Conservation (phyloP, 192 early-diverging fungal species). For the Thamnidium elegans region DNA sequence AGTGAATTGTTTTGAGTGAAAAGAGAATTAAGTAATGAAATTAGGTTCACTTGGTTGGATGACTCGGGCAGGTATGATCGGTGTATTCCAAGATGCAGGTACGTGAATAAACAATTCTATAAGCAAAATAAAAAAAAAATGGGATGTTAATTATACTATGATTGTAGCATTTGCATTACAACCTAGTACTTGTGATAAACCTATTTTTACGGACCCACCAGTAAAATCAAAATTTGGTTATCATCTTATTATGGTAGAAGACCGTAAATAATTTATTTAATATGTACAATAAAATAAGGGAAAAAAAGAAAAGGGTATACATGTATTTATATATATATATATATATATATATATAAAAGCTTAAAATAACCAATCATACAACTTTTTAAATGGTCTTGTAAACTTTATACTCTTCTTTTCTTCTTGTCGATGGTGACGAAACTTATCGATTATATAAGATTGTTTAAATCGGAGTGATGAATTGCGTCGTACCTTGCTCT, state of each 20-base stretch:
- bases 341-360: too few relatives aligned
- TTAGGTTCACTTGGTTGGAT: constrained; percentile 69
- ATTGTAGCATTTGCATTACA: constrained; percentile 75
- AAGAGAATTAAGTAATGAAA: not conserved
- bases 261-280: too few relatives aligned
- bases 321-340: too few relatives aligned
- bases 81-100: constrained; percentile 71
- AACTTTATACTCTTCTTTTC: not conserved
- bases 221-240: constrained; percentile 68
- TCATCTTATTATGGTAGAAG: constrained; percentile 84
- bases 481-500: constrained; percentile 8
- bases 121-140: not conserved
- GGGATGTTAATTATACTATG: too few relatives aligned
- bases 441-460: not conserved
- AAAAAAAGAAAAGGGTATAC: too few relatives aligned
- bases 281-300: too few relatives aligned
- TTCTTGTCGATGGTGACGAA: not conserved
- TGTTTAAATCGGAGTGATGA: constrained; percentile 17
- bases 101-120: constrained; percentile 4
- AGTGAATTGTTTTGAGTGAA: not conserved
- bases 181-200: constrained; percentile 62
- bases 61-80: constrained; percentile 71
- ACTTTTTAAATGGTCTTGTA: constrained; percentile 1
- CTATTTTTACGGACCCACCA: constrained; percentile 70
- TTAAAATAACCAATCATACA: constrained; percentile 15